Base-by-base conservation (phyloP, 2,329 filamentous ascomycete genomes). In the Sclerotinia borealis region DNA sequence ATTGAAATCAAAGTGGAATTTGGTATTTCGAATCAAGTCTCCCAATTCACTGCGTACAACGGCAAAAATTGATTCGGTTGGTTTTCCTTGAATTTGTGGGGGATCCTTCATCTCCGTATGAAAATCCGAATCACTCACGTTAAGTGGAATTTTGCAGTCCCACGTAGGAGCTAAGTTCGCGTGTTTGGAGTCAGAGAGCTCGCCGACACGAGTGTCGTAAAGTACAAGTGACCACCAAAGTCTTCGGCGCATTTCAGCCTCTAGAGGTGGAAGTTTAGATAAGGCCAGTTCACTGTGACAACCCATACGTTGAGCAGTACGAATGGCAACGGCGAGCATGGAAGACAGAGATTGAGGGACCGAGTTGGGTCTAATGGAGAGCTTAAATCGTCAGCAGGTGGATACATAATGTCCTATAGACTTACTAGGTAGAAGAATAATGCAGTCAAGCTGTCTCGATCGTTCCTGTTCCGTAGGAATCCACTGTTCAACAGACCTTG, bases 171-270 rank as follows among this genome's bases (percentile, higher is more conserved):
- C 65, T 17, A 81, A 64, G 2, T 68, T 72, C 2, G 72, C 64
- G 11, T 68, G 69, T 65, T 75, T 78, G 62, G 71, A 83, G 55
- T 83, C 82, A 4, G 84, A 82, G 74, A 91, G 82, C 72, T 91
- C 88, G 63, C 85, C 82, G 43, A 90, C 82, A 27, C 89, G 85
- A 65, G 82, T 80, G 73, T 92, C 89, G 67, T 90, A 88, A 31
- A 85, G 79, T 17, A 88, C 80, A 19, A 92, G 78, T 37, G 85
- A 84, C 88, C 88, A 92, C 88, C 88, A 91, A 1, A 92, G 76
- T 43, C 89, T 81, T 56, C 88, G 83, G n/a, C 88, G 82, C 75
- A 89, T 82, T 75, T 91, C 88, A 4, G 84, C 81, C 69, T 91
- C 87, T 61, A 86, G 89, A 78, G 81, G 4, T 75, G 71, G 67